phyloP scores from a whole-genome alignment of 148 eudicot species.

The Simmondsia chinensis region DNA sequence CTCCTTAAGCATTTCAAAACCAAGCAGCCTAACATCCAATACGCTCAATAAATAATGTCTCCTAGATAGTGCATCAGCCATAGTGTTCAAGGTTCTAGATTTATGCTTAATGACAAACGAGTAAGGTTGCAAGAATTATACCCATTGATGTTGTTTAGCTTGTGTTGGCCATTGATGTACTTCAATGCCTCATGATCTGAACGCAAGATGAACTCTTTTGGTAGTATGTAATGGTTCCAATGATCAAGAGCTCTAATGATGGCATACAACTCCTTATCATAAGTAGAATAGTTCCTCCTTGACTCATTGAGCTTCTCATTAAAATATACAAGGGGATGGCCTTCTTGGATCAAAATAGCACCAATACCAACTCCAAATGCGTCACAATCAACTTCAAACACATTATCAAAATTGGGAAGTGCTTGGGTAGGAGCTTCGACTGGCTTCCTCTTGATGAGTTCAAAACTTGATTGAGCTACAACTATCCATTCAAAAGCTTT shows the following conservation, averaged over 20 bases:
- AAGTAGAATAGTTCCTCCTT: background rate
- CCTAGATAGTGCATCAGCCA: constrained; percentile 4
- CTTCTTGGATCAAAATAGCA: background rate
- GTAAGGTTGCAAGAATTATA: constrained; percentile 4
- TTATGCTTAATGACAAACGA: background rate
- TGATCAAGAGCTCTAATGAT: background rate
- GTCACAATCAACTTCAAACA: constrained; percentile 10
- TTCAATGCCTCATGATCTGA: constrained; percentile 8
- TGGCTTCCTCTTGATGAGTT: background rate
- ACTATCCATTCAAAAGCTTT: background rate
- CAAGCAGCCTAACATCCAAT: background rate
- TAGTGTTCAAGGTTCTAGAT: background rate
- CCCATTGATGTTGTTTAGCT: constrained; percentile 6
- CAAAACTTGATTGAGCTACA: background rate
- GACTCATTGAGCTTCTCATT: constrained; percentile 2
- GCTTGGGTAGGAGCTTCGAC: background rate
- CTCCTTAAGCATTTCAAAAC: constrained; percentile 1
- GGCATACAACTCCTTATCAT: constrained; percentile 10
- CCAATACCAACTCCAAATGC: constrained; percentile 8
- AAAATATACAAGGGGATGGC: background rate
- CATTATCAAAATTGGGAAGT: background rate
- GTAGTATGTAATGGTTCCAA: constrained; percentile 4
- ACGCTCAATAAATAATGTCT: too few relatives aligned
- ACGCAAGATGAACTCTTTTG: constrained; percentile 4
- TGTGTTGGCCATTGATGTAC: background rate